Base-by-base conservation (phyloP, 129 eudicot genomes). In the Dittrichia graveolens region DNA sequence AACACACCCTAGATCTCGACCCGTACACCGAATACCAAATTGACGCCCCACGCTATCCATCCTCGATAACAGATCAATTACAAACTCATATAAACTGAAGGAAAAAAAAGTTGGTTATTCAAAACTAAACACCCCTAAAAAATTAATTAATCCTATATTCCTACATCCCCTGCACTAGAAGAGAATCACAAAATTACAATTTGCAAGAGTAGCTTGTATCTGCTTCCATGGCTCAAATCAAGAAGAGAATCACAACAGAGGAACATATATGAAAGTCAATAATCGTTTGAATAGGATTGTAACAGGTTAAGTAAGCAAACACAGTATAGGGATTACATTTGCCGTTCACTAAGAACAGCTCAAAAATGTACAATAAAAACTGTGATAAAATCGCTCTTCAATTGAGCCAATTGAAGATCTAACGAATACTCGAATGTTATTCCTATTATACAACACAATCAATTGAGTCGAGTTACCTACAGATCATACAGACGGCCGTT, bases 371-470 rank as follows among this genome's bases (percentile, higher is more conserved):
- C 48, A 60, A 37, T 61, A 39, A 5, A 12, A 70, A 14, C 65
- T 65, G 13, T 9, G 15, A 42, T 35, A 76, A 19, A 61, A 19
- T 11, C 8, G 39, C 3, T 41, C 65, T 8, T 52, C 72, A 69
- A 71, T 35, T 2, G 10, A 15, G 24, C 31, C 31, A 57, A 62
- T 52, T 71, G 77, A 78, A 48, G 71, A 78, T 12, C 56, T 61
- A 75, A 49, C 61, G 34, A 69, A 39, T 18, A 58, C 60, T 13
- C 13, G 0, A 56, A 66, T 6, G 13, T 0, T 37, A 5, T 3
- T 9, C 11, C 10, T 45, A 9, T 67, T 57, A 38, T 53, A 78
- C 74, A 79, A 79, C 83, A 79, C 10, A 57, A 44, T 19, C 9
- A 19, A 79, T 38, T 44, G 38, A 79, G 62, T 58, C 10, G 38